Evolutionary conservation across 345 rosid genomes (phyloP).

Genomic region (Theobroma cacao): DNA sequence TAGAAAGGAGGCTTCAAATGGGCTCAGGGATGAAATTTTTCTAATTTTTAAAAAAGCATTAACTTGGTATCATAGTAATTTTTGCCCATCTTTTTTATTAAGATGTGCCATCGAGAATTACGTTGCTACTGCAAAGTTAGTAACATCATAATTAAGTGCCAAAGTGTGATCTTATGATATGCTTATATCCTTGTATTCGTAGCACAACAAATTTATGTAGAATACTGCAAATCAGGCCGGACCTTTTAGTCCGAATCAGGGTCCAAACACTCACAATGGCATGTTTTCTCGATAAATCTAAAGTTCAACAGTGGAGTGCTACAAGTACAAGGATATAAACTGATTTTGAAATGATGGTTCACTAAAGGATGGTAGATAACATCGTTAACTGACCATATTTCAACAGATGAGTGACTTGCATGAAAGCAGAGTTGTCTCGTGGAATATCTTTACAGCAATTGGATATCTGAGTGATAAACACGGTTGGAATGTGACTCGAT

Average conservation of each 20-base stretch:
- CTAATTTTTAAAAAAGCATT: background rate
- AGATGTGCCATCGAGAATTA: background rate
- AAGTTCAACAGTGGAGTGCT: too few species aligned
- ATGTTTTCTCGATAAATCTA: too few species aligned
- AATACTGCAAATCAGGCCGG: background rate
- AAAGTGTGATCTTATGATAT: background rate
- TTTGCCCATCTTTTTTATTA: too few species aligned
- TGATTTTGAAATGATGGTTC: too few species aligned
- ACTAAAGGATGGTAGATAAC: background rate
- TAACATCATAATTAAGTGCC: background rate
- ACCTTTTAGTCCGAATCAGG: background rate
- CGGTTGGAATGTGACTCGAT: background rate
- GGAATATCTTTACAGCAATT: background rate
- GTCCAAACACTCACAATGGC: background rate
- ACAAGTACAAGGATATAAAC: background rate
- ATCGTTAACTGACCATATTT: background rate
- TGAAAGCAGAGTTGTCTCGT: background rate
- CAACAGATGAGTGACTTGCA: background rate
- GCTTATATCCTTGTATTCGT: background rate
- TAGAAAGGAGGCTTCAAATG: background rate
- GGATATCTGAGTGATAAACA: background rate
- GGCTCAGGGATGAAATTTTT: background rate
- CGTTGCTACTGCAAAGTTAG: background rate
- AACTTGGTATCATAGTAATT: too few species aligned
- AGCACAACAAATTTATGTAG: background rate